Conservation (phyloP, 257 asterid species). For the Orobanche coerulescens region DNA sequence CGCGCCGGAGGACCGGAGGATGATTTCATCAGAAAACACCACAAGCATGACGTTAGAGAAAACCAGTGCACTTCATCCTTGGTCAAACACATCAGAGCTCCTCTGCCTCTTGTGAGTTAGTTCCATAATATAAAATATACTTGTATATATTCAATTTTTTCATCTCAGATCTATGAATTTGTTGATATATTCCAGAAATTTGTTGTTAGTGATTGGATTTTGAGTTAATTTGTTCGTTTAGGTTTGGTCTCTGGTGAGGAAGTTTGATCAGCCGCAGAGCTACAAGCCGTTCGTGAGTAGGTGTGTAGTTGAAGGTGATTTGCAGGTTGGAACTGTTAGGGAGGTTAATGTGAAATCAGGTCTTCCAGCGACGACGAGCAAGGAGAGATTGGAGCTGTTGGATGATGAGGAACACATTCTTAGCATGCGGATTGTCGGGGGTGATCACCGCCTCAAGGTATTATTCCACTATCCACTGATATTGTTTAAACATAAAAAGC, state of each 20-base stretch:
- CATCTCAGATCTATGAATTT: conserved; percentile 19
- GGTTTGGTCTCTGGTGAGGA: conserved; percentile 92
- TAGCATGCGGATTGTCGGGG: conserved; percentile 78
- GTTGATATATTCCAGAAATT: background rate
- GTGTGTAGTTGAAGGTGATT: conserved; percentile 69
- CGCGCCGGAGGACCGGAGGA: conserved; percentile 40
- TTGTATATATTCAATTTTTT: background rate
- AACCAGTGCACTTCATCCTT: conserved; percentile 71
- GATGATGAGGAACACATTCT: conserved; percentile 78
- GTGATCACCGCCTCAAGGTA: conserved; percentile 92
- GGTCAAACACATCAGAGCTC: conserved; percentile 84
- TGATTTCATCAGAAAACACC: conserved; percentile 63
- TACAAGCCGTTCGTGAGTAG: conserved; percentile 88
- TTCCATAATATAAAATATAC: background rate
- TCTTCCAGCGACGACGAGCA: conserved; percentile 84
- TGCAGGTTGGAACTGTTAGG: conserved; percentile 76
- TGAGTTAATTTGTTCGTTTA: conserved; percentile 18
- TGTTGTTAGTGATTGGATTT: background rate
- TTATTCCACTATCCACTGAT: background rate
- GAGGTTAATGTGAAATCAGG: conserved; percentile 84
- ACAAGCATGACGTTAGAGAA: conserved; percentile 59
- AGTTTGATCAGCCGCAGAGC: conserved; percentile 89
- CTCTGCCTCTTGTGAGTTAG: conserved; percentile 62
- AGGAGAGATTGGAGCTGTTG: conserved; percentile 71
- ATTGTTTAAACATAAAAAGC: background rate